Percentiles rank a stretch among this genome's conserved stretches.
These are phyloP conservation scores for Pilatotrama ljubarskyi DNA, from an alignment of 768 basidiomycete species.

Conservation along the genomic window DNA sequence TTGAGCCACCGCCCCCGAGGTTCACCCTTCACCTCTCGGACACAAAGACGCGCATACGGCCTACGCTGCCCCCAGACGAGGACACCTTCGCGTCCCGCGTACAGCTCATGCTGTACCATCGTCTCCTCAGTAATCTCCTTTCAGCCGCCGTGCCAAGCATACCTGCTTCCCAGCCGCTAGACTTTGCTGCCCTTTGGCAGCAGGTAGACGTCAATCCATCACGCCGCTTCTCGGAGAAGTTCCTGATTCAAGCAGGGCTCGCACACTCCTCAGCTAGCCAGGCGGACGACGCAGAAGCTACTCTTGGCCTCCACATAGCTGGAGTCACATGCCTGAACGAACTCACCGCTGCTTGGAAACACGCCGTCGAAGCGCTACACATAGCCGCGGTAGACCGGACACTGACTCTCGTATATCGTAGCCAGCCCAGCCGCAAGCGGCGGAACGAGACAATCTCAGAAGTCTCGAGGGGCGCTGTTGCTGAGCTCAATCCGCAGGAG, in stretches of 20 bases:
- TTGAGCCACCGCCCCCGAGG: not conserved
- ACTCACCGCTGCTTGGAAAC: slow-evolving; percentile 36
- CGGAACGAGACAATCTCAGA: not conserved
- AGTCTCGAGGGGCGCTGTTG: too few species aligned
- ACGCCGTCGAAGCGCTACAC: slow-evolving; percentile 23
- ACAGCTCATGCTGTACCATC: slow-evolving; percentile 79
- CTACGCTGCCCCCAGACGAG: slow-evolving; percentile 52
- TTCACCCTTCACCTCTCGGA: slow-evolving; percentile 54
- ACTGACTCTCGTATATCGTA: slow-evolving; percentile 55
- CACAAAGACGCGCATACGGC: slow-evolving; percentile 63
- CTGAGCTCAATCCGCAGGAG: slow-evolving; percentile 30
- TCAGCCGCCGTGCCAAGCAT: slow-evolving; percentile 27
- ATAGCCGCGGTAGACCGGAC: slow-evolving; percentile 39
- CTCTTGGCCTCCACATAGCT: not conserved
- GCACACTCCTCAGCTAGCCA: not conserved
- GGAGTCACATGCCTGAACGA: slow-evolving; percentile 30
- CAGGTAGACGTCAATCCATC: slow-evolving; percentile 44
- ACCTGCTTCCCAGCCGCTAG: slow-evolving; percentile 32
- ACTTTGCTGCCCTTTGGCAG: slow-evolving; percentile 56
- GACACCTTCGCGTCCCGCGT: slow-evolving; percentile 61
- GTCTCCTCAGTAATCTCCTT: slow-evolving; percentile 57
- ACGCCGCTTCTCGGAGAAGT: slow-evolving; percentile 48
- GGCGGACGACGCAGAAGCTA: not conserved
- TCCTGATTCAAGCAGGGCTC: slow-evolving; percentile 39
- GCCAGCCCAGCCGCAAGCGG: slow-evolving; percentile 12